These are phyloP conservation scores for Fagopyrum homotropicum DNA, from an alignment of 148 eudicot genomes.

Conservation along the genomic window DNA sequence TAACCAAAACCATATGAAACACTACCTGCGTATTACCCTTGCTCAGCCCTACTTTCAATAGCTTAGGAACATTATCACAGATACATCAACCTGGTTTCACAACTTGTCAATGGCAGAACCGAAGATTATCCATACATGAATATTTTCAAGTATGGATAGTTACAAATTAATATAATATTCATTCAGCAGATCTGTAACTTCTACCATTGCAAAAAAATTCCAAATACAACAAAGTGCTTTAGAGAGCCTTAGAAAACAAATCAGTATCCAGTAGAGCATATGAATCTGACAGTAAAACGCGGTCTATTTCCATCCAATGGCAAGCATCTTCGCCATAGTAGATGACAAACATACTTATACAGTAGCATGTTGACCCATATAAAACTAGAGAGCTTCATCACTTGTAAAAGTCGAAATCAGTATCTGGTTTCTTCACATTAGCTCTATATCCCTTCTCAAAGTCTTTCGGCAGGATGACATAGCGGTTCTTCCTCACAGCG, in stretches of 20 bases:
- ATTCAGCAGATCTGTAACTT: neutral
- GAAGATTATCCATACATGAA: neutral
- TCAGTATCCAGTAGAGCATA: neutral
- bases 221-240: neutral
- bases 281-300: neutral
- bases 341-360: neutral
- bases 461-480: slow-evolving; percentile 85
- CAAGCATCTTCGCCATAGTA: neutral
- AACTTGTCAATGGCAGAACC: neutral
- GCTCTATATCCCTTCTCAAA: slow-evolving; percentile 87
- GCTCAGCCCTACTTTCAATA: too few relatives aligned
- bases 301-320: neutral
- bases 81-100: too few relatives aligned
- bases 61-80: too few relatives aligned
- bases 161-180: neutral
- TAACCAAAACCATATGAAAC: too few relatives aligned
- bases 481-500: slow-evolving; percentile 30
- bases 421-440: slow-evolving; percentile 89
- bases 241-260: neutral
- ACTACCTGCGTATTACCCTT: too few relatives aligned
- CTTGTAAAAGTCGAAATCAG: slow-evolving; percentile 91
- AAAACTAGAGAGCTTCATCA: slow-evolving; percentile 19
- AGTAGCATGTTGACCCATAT: neutral
- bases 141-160: neutral
- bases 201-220: neutral